Conservation (phyloP, 257 asterid genomes). For the Nicotiana otophora region DNA sequence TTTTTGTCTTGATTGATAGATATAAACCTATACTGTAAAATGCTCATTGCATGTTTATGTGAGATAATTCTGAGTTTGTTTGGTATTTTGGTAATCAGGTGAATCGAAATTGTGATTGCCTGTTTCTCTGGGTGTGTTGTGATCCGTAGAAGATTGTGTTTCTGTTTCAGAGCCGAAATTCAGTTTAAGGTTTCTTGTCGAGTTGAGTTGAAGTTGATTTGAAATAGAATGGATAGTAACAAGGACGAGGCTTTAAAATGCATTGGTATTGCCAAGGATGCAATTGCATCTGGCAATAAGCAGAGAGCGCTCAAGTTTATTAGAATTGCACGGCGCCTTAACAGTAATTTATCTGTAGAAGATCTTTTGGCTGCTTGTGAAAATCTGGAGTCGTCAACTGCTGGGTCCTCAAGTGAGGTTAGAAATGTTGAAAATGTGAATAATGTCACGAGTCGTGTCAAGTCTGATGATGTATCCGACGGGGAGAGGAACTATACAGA, state of each 20-base stretch:
- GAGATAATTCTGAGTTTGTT: neutral
- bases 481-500: slow-evolving; percentile 71
- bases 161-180: neutral
- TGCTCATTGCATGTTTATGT: neutral
- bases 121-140: neutral
- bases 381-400: slow-evolving; percentile 25
- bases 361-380: slow-evolving; percentile 39
- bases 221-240: slow-evolving; percentile 45
- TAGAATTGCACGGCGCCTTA: slow-evolving; percentile 36
- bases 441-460: neutral
- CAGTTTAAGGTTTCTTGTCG: neutral
- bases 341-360: slow-evolving; percentile 31
- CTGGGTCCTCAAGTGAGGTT: slow-evolving; percentile 16
- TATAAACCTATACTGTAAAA: neutral
- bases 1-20: neutral
- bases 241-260: slow-evolving; percentile 49
- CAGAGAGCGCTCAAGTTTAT: slow-evolving; percentile 39
- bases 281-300: slow-evolving; percentile 40
- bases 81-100: neutral
- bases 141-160: neutral
- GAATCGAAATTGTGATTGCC: neutral
- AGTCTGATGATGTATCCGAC: slow-evolving; percentile 23
- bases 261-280: slow-evolving; percentile 38
- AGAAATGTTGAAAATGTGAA: slow-evolving; percentile 1
- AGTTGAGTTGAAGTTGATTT: slow-evolving; percentile 4